These are phyloP conservation scores for Colletotrichum echinochloae DNA, from an alignment of 2,329 filamentous ascomycete genomes.

Conservation along the genomic window DNA sequence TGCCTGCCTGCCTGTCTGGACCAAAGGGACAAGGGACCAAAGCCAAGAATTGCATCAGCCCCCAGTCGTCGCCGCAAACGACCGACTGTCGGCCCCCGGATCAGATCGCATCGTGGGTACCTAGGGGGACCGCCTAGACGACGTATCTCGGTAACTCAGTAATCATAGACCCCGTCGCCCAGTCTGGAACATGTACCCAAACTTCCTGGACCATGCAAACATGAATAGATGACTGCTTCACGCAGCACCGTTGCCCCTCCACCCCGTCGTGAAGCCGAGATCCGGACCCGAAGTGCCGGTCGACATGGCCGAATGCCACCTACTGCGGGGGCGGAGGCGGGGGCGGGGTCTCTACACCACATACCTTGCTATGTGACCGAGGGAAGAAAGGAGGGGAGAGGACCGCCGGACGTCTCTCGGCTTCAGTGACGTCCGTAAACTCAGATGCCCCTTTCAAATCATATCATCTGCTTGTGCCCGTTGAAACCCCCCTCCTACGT, in stretches of 20 bases:
- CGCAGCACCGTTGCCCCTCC: neutral
- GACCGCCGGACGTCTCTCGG: neutral
- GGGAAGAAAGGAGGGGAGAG: conserved; percentile 17
- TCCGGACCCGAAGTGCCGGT: conserved; percentile 37
- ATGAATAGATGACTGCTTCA: neutral
- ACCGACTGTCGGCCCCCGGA: neutral
- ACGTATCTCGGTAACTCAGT: too few relatives aligned
- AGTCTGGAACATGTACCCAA: neutral
- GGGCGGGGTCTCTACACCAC: conserved; percentile 24
- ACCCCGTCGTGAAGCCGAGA: conserved; percentile 11
- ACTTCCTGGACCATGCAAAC: neutral
- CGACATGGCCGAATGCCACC: conserved; percentile 21
- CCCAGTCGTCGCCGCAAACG: conserved; percentile 24
- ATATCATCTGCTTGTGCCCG: neutral
- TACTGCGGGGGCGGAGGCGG: conserved; percentile 31
- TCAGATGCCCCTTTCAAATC: conserved; percentile 5
- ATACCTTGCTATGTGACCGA: too few relatives aligned
- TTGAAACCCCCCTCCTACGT: neutral
- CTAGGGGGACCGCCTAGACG: too few relatives aligned
- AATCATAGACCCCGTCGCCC: too few relatives aligned
- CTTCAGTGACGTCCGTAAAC: conserved; percentile 7
- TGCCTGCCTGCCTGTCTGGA: too few relatives aligned
- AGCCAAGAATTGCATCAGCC: conserved; percentile 31
- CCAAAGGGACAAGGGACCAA: conserved; percentile 4
- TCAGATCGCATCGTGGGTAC: conserved; percentile 25